Conservation (phyloP, 768 basidiomycete genomes). For the Hortiboletus flavorubellus region DNA sequence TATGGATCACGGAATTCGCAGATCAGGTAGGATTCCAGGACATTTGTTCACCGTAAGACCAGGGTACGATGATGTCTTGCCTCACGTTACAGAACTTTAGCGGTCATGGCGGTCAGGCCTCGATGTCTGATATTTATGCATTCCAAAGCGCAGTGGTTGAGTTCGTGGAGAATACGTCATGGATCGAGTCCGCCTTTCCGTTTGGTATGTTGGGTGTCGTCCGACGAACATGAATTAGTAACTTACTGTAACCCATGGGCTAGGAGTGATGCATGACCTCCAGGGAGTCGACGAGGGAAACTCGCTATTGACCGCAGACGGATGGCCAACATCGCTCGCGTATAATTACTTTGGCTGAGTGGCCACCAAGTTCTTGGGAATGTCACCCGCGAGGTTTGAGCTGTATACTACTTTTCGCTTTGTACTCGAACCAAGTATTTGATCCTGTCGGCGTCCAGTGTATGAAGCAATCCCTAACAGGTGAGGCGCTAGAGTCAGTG, state of each 20-base stretch:
- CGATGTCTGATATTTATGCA: constrained; percentile 36
- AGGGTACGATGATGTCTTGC: neutral
- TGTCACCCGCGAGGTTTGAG: neutral
- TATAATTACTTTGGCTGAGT: constrained; percentile 43
- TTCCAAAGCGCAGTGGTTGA: constrained; percentile 46
- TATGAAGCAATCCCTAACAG: too few species aligned
- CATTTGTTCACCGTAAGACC: neutral
- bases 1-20: constrained; percentile 73
- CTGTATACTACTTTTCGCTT: constrained; percentile 4
- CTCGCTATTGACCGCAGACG: constrained; percentile 45
- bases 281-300: constrained; percentile 54
- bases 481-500: too few species aligned
- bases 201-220: constrained; percentile 52
- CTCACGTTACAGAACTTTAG: constrained; percentile 47
- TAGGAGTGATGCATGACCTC: constrained; percentile 57
- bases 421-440: constrained; percentile 2
- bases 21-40: constrained; percentile 45
- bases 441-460: too few species aligned
- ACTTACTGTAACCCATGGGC: neutral
- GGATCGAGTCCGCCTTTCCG: constrained; percentile 44
- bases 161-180: constrained; percentile 44
- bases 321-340: constrained; percentile 55
- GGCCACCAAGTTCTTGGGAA: neutral
- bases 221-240: neutral
- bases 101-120: constrained; percentile 40